Evolutionary conservation across 495 filamentous ascomycete species (phyloP), one percentile per base, ranked within the genome.

Genomic region (Talaromyces stipitatus): DNA sequence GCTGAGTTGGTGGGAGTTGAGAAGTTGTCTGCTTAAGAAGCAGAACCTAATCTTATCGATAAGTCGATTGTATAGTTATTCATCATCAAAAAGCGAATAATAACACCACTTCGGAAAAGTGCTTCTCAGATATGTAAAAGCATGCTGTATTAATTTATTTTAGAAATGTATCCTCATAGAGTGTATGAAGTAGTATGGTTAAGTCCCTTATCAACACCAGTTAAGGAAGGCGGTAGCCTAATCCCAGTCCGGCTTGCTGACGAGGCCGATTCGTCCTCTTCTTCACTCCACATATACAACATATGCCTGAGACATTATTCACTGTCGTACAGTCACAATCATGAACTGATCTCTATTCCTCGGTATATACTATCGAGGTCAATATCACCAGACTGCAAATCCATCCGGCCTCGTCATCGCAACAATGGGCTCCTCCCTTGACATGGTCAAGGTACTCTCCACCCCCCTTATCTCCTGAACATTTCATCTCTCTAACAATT

Each of bases 1-100:
- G 87, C 87, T 0, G 75, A 80, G 60, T 64, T 60, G 43, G 79
- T 85, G 8, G 80, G 81, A 0, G 76, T 60, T 3, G 58, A 28
- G 10, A 55, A 28, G 48, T 50, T 61, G 38, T n/a, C n/a, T n/a
- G n/a, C n/a, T n/a, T n/a, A n/a, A n/a, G 32, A 36, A n/a, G 32
- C 32, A 20, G 22, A 46, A 20, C 20, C 43, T 46, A 16, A 46
- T 46, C 43, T 46, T 46, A 46, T 46, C 43, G 30, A 33, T 33
- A 33, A 33, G 30, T n/a, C n/a, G n/a, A n/a, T n/a, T n/a, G n/a
- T n/a, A n/a, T n/a, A n/a, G 32, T 16, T 36, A 0, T n/a, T 36
- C 12, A 4, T n/a, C 12, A 4, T n/a, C 12, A 3, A 3, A 3
- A 14, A 36, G 32, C 29, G n/a, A 36, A n/a, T n/a, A n/a, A n/a